Percentiles rank a stretch among this genome's conserved stretches.
Evolutionary conservation across 345 rosid genomes (phyloP).

Genomic region (Murraya koenigii): DNA sequence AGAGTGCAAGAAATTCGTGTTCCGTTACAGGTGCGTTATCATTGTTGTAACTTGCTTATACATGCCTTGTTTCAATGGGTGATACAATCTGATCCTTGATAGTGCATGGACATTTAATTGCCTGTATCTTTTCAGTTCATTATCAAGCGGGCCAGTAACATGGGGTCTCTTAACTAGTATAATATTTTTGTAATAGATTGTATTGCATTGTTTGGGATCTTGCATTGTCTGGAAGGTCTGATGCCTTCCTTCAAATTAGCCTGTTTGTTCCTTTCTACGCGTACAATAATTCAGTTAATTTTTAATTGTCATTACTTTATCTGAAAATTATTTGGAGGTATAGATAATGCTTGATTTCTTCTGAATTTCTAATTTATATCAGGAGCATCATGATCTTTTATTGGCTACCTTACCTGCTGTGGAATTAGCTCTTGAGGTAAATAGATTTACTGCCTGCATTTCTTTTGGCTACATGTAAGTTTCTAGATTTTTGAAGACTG

Average conservation of each 20-base stretch:
- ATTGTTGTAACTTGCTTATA: constrained; percentile 4
- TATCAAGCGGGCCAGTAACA: neutral
- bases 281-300: neutral
- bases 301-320: constrained; percentile 3
- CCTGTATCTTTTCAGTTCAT: constrained; percentile 3
- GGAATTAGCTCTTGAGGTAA: constrained; percentile 81
- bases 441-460: constrained; percentile 17
- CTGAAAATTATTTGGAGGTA: constrained; percentile 10
- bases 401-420: constrained; percentile 73
- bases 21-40: constrained; percentile 74
- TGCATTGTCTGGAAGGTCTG: constrained; percentile 5
- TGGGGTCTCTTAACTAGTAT: constrained; percentile 1
- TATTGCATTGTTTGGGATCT: constrained; percentile 1
- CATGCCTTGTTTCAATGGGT: neutral
- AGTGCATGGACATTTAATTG: constrained; percentile 3
- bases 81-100: neutral
- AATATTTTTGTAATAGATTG: neutral
- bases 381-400: constrained; percentile 94
- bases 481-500: constrained; percentile 13
- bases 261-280: constrained; percentile 8
- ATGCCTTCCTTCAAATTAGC: neutral
- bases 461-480: constrained; percentile 7
- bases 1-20: constrained; percentile 95
- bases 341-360: constrained; percentile 13
- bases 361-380: constrained; percentile 20